Base-by-base conservation (phyloP, 2,329 filamentous ascomycete genomes). In the Zarea fungicola region DNA sequence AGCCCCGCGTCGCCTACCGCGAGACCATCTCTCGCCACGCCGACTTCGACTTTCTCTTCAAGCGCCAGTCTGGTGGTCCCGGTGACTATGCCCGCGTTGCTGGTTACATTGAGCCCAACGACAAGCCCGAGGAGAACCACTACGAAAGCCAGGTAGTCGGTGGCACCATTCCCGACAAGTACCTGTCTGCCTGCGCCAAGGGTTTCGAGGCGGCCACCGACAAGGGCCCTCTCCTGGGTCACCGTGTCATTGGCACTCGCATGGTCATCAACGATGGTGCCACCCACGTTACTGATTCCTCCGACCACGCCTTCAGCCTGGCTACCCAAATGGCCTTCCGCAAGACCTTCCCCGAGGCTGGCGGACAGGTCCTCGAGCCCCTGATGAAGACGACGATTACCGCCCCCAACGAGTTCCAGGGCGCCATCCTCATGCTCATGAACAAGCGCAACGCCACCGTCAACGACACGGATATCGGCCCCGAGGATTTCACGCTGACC, bases 341-440 rank as follows among this genome's bases (percentile, higher is more conserved):
- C 59, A 96, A 96, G 72, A 87, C 89, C 16, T 97, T 99, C 73
- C 76, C 78, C 52, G 82, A 87, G 11, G 89, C 85, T 28, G 80
- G 83, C 45, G 91, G 92, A 3, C 81, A 89, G 60, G 84, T 99
- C 9, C 81, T 99, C 29, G 93, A 99, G 70, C 93, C 93, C 5
- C 73, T 99, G 48, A 99, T 99, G 93, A 97, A 96, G 79, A 96
- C 90, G 1, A 91, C 90, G 53, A 90, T 99, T 61, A 96, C 90
- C 26, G 91, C 93, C 1, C 93, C 93, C 40, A 89, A 87, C 62
- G 93, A 99, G 75, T 99, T 97, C 77, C 93, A 99, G 72, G 93
- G 93, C 64, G 91, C 89, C 65, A 87, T 99, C 56, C 88, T 97
- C 49, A 91, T 90, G 61, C 73, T 99, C 42, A 78, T 99, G 73